Evolutionary conservation across 176 grass and related monocot species (phyloP).

Genomic region (Aegilops longissima): DNA sequence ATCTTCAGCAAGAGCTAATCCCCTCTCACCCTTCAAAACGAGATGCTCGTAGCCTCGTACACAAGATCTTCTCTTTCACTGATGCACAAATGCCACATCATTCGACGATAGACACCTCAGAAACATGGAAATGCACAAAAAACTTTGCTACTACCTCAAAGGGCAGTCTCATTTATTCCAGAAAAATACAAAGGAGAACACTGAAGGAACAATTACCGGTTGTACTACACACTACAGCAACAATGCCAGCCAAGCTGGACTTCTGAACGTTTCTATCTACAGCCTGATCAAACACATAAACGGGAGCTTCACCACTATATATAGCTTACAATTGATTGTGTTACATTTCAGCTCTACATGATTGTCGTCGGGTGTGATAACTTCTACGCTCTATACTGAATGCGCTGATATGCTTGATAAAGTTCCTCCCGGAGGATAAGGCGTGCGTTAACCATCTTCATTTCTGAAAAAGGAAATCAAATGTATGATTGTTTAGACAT

Average conservation of each 20-base stretch:
- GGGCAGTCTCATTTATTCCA: too few relatives aligned
- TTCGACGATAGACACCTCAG: too few relatives aligned
- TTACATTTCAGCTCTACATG: neutral
- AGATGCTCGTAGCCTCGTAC: too few relatives aligned
- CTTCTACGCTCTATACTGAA: neutral
- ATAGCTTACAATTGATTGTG: neutral
- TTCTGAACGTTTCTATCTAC: conserved; percentile 36
- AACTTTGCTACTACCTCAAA: too few relatives aligned
- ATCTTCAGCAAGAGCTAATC: too few relatives aligned
- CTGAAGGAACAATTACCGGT: too few relatives aligned
- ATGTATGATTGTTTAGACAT: neutral
- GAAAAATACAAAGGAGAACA: too few relatives aligned
- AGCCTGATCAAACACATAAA: neutral
- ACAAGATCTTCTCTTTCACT: too few relatives aligned
- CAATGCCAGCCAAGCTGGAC: neutral
- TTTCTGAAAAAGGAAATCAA: conserved; percentile 27
- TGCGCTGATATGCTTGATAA: neutral
- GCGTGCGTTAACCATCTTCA: neutral
- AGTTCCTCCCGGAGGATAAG: neutral
- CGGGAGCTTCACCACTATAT: neutral
- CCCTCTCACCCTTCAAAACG: too few relatives aligned
- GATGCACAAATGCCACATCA: too few relatives aligned
- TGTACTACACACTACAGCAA: conserved; percentile 6
- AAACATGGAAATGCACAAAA: too few relatives aligned
- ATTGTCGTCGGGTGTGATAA: neutral